Evolutionary conservation across 73 alveolate genomes (phyloP), one percentile per base, ranked within the genome.

Genomic region (Paramecium primaurelia): DNA sequence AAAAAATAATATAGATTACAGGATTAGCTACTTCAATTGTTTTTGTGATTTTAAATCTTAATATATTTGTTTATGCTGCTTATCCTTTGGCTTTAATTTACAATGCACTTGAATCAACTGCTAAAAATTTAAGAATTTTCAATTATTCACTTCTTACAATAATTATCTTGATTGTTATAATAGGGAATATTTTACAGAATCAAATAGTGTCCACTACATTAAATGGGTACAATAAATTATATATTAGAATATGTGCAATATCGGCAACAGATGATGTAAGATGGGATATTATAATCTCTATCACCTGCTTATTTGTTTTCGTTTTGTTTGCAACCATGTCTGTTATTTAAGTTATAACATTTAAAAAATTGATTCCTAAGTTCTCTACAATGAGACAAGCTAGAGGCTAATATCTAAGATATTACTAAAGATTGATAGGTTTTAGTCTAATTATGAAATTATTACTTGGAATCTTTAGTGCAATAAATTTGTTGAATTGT

Each of bases 81-180:
- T 80, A 80, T 47, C 91, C 91, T 20, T 47, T 80, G 7, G 91
- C 75, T 4, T 64, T 80, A 20, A 14, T 80, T 18, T 80, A 80
- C 16, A 80, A 80, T 80, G 71, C 91, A 18, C 32, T 80, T 0
- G 91, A 80, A 80, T 80, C 91, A n/a, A 80, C 91, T 11, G 42
- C 91, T 26, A 80, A 25, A 80, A 14, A 45, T 4, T n/a, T 80
- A 9, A 80, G 91, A 44, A 26, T 80, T 14, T 32, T 49, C n/a
- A 80, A 40, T 14, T 32, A 32, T 11, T 12, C 58, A 1, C 22
- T 80, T 22, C 12, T 64, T n/a, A 8, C 20, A 6, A 1, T 80
- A 7, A 80, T 42, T 6, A 12, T 80, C 2, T n/a, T 42, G 6
- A 8, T 36, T n/a, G 91, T 26, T 42, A 14, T 14, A 80, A 1